phyloP scores from a whole-genome alignment of 352 stramenopile genomes.

The Pythium coloratum region DNA sequence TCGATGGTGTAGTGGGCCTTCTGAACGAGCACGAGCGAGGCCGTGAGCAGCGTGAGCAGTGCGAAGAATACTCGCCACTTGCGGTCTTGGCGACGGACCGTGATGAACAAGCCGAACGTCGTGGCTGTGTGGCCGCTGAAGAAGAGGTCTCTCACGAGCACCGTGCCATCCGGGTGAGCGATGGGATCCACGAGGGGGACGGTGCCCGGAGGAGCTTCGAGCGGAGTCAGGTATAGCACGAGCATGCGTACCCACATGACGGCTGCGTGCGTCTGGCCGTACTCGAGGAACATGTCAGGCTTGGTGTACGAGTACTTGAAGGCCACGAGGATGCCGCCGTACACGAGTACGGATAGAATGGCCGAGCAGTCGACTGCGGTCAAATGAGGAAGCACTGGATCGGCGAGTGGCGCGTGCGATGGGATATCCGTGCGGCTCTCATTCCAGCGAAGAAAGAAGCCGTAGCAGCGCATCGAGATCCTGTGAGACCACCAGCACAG shows the following conservation, averaged over 20 bases:
- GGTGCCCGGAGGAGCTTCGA: slow-evolving; percentile 30
- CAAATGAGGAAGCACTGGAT: slow-evolving; percentile 32
- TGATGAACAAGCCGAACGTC: slow-evolving; percentile 35
- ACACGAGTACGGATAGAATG: slow-evolving; percentile 33
- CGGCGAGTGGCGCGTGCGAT: slow-evolving; percentile 28
- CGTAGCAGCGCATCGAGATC: slow-evolving; percentile 31
- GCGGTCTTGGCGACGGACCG: slow-evolving; percentile 27
- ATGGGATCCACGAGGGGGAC: slow-evolving; percentile 37
- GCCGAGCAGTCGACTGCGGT: slow-evolving; percentile 32
- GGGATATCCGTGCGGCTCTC: slow-evolving; percentile 33
- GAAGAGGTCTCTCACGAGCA: slow-evolving; percentile 39
- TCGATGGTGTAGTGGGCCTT: slow-evolving; percentile 44
- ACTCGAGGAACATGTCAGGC: slow-evolving; percentile 38
- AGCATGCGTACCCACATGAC: slow-evolving; percentile 44
- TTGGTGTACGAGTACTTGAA: slow-evolving; percentile 34
- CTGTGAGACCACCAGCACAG: slow-evolving; percentile 10
- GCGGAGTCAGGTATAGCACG: slow-evolving; percentile 34
- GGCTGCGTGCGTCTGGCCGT: slow-evolving; percentile 32
- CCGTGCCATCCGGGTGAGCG: slow-evolving; percentile 27
- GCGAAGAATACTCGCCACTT: slow-evolving; percentile 32
- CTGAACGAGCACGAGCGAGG: slow-evolving; percentile 31
- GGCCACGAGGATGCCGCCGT: slow-evolving; percentile 28
- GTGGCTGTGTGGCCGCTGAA: slow-evolving; percentile 43
- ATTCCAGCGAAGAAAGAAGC: slow-evolving; percentile 35
- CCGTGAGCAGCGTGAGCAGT: slow-evolving; percentile 26